Conservation (phyloP, 2,329 filamentous ascomycete species). For the Epichloe aotearoae region DNA sequence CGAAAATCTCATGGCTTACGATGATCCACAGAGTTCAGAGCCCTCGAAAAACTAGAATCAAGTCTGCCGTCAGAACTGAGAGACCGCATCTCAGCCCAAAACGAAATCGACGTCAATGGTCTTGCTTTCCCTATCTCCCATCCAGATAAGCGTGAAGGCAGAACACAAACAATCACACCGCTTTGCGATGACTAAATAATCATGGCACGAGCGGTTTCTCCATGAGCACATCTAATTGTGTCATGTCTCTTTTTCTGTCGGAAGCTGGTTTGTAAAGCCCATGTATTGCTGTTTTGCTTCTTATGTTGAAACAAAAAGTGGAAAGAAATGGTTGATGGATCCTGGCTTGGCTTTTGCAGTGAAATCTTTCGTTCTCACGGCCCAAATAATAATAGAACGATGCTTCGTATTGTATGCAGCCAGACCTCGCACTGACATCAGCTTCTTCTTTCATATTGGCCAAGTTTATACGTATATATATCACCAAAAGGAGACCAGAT, state of each 20-base stretch:
- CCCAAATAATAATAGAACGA: too few species aligned
- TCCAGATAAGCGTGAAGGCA: neutral
- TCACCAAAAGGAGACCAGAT: too few species aligned
- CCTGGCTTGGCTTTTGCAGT: neutral
- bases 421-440: too few species aligned
- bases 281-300: neutral
- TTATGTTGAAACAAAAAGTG: neutral
- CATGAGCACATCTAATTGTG: neutral
- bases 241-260: neutral
- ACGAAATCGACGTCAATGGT: neutral
- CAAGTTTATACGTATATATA: neutral
- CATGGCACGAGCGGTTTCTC: neutral
- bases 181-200: too few species aligned
- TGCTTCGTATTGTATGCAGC: too few species aligned
- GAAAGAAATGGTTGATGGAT: neutral
- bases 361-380: too few species aligned
- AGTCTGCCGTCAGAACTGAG: neutral
- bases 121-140: neutral
- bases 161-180: neutral
- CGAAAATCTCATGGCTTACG: neutral
- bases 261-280: neutral
- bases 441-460: neutral
- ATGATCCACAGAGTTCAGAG: neutral
- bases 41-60: neutral
- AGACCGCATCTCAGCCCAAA: neutral